Base-by-base conservation (phyloP, 2,329 filamentous ascomycete species). In the Epicoccum nigrum region DNA sequence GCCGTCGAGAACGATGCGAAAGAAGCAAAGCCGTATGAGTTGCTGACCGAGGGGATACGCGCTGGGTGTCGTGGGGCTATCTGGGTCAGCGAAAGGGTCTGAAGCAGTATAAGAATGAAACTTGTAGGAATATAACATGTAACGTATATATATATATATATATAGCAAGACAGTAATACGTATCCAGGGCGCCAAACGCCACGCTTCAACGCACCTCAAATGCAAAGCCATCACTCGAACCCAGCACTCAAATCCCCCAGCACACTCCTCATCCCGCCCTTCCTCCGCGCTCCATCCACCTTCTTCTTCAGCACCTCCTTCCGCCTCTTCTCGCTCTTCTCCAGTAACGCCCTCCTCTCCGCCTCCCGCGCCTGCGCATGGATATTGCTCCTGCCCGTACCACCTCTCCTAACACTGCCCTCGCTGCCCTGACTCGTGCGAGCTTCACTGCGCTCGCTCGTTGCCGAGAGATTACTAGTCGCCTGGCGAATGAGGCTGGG, bases 1-100 rank as follows among this genome's bases (percentile, higher is more conserved):
- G 94, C 94, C 0, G 88, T 99, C 16, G 88, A 94, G 71, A 88
- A 97, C 68, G 93, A 97, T 76, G 88, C 92, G 2, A 91, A 94
- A 74, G 86, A 92, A 75, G 94, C 94, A 5, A 84, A 87, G 72
- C 92, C 93, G 23, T 93, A 97, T 73, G 92, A 93, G 79, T 76
- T 96, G 47, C 78, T 99, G 56, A 96, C 92, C 0, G 89, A 88
- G 35, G 82, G 92, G 7, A 97, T 99, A 64, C 82, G 92, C 45
- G 84, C 89, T n/a, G 94, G 94, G 1, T 99, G 94, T 74, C 83
- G 89, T 56, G 88, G 90, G 0, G 94, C 94, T 0, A 99, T 99
- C 56, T 96, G 91, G 88, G 85, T 96, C 39, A 96, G 86, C 69
- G 89, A 93, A 77, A 83, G 81, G 59, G 82, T 89, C 47, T 90